A percentile compares a stretch with the other conserved stretches of the same genome.
Conservation (phyloP, 2,329 filamentous ascomycete genomes). For the Scopulariopsis brevicaulis region DNA sequence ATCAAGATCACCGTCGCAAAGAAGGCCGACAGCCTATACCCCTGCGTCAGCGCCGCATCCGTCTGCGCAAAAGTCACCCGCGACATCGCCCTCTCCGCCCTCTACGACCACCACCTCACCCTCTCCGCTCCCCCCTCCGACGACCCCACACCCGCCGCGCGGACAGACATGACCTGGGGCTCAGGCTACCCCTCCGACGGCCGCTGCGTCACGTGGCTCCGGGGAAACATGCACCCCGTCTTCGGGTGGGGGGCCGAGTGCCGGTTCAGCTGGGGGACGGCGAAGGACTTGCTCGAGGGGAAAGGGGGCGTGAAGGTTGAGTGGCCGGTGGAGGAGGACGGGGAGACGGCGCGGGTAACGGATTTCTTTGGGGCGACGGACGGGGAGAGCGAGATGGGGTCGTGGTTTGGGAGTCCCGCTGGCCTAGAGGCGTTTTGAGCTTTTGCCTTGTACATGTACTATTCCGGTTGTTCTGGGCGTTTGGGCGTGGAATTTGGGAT, state of each 20-base stretch:
- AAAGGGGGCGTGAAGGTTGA: slow-evolving; percentile 63
- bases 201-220: slow-evolving; percentile 71
- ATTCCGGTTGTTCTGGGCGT: background rate
- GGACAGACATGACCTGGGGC: slow-evolving; percentile 52
- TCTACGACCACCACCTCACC: slow-evolving; percentile 38
- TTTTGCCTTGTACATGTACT: background rate
- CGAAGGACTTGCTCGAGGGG: slow-evolving; percentile 83
- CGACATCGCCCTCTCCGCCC: slow-evolving; percentile 75
- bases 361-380: slow-evolving; percentile 54
- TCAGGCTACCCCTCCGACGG: slow-evolving; percentile 89
- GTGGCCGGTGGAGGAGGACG: slow-evolving; percentile 69
- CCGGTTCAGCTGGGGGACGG: slow-evolving; percentile 91
- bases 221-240: slow-evolving; percentile 75
- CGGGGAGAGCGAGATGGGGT: slow-evolving; percentile 50
- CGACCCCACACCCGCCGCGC: slow-evolving; percentile 21
- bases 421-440: slow-evolving; percentile 58
- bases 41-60: slow-evolving; percentile 84
- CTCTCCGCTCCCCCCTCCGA: background rate
- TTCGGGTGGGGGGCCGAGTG: slow-evolving; percentile 95
- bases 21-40: slow-evolving; percentile 88
- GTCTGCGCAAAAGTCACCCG: slow-evolving; percentile 95
- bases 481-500: background rate
- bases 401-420: slow-evolving; percentile 73
- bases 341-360: slow-evolving; percentile 57
- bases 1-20: slow-evolving; percentile 67